Evolutionary conservation across 1,284 basidiomycete species (phyloP).

Genomic region (Cryptococcus neoformans): DNA sequence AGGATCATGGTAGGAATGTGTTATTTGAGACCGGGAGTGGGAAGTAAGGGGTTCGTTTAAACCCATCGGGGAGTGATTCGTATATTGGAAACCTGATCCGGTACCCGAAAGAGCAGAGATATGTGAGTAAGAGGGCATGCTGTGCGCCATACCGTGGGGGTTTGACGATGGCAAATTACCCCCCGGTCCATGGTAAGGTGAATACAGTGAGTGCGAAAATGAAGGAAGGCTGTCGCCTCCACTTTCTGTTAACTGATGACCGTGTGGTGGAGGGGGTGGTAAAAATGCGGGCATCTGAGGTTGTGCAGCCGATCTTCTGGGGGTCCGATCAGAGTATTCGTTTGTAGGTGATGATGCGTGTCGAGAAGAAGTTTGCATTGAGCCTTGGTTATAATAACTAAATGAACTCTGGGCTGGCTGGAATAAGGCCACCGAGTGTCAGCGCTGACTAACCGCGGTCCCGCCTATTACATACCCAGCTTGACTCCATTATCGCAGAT

Average conservation of each 20-base stretch:
- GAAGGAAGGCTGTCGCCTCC: conserved; percentile 16
- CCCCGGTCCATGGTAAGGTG: conserved; percentile 2
- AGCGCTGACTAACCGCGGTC: no score
- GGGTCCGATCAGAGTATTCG: not conserved
- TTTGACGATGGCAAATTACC: not conserved
- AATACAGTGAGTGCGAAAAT: conserved; percentile 10
- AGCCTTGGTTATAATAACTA: not conserved
- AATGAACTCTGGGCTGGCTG: no score
- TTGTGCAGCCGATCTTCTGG: not conserved
- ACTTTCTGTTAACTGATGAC: conserved; percentile 12
- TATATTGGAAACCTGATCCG: conserved; percentile 4
- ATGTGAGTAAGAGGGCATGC: conserved; percentile 17
- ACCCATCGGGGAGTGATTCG: conserved; percentile 10
- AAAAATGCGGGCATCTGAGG: conserved; percentile 6
- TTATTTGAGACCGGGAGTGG: not conserved
- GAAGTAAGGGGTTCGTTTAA: conserved; percentile 2
- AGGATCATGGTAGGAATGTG: conserved; percentile 14
- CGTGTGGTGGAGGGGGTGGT: conserved; percentile 10
- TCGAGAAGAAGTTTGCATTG: not conserved
- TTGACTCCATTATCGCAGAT: no score
- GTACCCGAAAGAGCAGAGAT: conserved; percentile 2
- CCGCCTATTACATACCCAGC: no score
- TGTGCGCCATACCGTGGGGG: conserved; percentile 1
- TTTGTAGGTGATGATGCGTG: not conserved
- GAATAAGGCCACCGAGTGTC: no score